Percentiles rank a stretch among this genome's conserved stretches.
Conservation (phyloP, 176 grass and related monocot genomes). For the Eragrostis nindensis region DNA sequence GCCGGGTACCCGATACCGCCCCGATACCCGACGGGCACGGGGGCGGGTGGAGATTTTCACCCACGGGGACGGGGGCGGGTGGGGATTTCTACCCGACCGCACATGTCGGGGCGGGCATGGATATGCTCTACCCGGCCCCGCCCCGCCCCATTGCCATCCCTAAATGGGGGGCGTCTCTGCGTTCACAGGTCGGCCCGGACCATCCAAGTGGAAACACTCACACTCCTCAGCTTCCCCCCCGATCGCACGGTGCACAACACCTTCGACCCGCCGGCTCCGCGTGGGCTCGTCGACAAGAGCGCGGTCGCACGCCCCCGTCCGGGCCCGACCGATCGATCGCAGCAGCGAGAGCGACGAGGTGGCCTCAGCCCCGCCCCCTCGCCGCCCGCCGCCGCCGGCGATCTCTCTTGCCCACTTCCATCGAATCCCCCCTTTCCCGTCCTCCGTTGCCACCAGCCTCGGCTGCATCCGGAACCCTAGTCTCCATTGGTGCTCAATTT, state of each 20-base stretch:
- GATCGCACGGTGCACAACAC: slow-evolving; percentile 21
- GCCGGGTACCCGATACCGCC: too few species aligned
- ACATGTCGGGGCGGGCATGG: too few species aligned
- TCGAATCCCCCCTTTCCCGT: neutral
- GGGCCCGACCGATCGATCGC: slow-evolving; percentile 39
- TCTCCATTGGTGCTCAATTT: neutral
- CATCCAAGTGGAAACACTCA: too few species aligned
- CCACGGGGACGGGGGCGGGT: too few species aligned
- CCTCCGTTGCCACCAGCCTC: neutral
- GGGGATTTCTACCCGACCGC: too few species aligned
- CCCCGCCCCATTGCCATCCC: too few species aligned
- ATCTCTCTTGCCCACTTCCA: neutral
- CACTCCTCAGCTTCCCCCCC: neutral
- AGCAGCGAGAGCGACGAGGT: slow-evolving; percentile 1
- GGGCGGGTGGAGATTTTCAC: too few species aligned
- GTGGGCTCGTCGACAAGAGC: slow-evolving; percentile 23
- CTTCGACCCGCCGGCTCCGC: neutral
- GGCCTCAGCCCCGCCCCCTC: slow-evolving; percentile 16
- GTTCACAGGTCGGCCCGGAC: too few species aligned
- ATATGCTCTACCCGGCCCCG: too few species aligned
- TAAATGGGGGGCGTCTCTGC: too few species aligned
- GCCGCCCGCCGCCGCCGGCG: slow-evolving; percentile 39
- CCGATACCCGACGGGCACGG: too few species aligned
- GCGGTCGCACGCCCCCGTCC: neutral
- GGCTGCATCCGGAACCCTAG: neutral